Base-by-base conservation (phyloP, 2,329 filamentous ascomycete genomes). In the Pseudogymnoascus sp. region DNA sequence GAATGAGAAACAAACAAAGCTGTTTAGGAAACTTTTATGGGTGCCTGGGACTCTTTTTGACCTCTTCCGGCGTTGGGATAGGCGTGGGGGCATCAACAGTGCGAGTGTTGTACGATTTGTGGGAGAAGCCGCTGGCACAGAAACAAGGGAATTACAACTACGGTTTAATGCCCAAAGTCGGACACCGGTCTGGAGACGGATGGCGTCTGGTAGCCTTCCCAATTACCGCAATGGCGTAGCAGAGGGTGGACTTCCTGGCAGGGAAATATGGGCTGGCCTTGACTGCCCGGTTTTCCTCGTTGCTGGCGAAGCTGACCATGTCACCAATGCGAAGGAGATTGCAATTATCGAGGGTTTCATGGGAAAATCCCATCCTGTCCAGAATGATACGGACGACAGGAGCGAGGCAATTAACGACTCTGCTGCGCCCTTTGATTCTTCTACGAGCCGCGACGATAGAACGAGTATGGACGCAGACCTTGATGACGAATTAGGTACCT, bases 131-230 rank as follows among this genome's bases (percentile, higher is more conserved):
- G 85, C 87, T 1, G 87, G 90, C 41, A 72, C 78, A 3, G 83
- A 89, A 66, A 81, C 87, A 1, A 85, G 84, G 68, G 78, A 80
- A 61, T 77, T 91, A 36, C 90, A 93, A 71, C 73, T 87, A 61
- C 81, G 82, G 2, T 93, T 87, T 75, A 97, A 97, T 71, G 80
- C 82, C 62, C 91, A 96, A 71, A 96, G 90, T 64, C 84, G 81
- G 65, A 94, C 91, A 0, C 80, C 87, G 0, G 89, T 94, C 0
- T 96, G 90, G 82, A 84, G 89, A 66, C 84, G 91, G 38, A 91
- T 96, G 85, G 86, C 87, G 0, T 85, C 80, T 72, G 90, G 91
- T 0, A 79, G 80, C 58, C 77, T 94, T 22, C 87, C 90, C 0
- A 74, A 72, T 0, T 87, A 86, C 62, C 71, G 78, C 3, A 70